Percentiles rank a stretch among this genome's conserved stretches.
phyloP scores from a whole-genome alignment of 306 rosid genomes.

The Abrus pulchellus region DNA sequence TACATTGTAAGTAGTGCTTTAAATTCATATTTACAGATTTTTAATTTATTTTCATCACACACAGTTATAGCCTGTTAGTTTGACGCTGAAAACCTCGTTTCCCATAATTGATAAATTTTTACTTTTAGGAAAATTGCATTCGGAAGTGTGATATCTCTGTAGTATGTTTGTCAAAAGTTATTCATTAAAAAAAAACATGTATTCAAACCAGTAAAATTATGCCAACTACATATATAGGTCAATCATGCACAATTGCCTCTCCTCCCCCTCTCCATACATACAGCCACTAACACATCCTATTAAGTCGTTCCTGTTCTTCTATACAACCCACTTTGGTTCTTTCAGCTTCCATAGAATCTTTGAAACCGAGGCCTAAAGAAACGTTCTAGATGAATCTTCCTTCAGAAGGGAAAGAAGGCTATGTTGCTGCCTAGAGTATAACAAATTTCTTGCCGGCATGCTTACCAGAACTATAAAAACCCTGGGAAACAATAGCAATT shows the following conservation, averaged over 20 bases:
- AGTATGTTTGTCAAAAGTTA: background rate
- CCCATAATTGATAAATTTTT: too few species aligned
- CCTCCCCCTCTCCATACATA: background rate
- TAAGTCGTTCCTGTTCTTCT: conserved; percentile 6
- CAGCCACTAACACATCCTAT: background rate
- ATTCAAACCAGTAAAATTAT: background rate
- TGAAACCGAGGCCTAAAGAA: conserved; percentile 26
- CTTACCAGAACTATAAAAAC: conserved; percentile 39
- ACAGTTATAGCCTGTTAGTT: too few species aligned
- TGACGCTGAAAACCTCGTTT: too few species aligned
- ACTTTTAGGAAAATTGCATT: too few species aligned
- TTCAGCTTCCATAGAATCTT: conserved; percentile 20
- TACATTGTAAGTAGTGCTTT: too few species aligned
- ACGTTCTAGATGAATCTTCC: conserved; percentile 6
- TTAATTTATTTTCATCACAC: too few species aligned
- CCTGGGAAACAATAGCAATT: conserved; percentile 44
- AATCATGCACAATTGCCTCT: conserved; percentile 11
- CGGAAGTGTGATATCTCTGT: too few species aligned
- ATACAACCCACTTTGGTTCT: conserved; percentile 20
- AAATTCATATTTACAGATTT: too few species aligned
- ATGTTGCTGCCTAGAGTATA: conserved; percentile 1
- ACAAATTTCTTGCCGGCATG: conserved; percentile 30
- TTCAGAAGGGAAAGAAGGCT: background rate
- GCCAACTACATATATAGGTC: background rate
- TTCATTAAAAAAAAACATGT: conserved; percentile 1